These are phyloP conservation scores for Ceratobasidium papillatum DNA, from an alignment of 1,284 basidiomycete species.

Conservation along the genomic window DNA sequence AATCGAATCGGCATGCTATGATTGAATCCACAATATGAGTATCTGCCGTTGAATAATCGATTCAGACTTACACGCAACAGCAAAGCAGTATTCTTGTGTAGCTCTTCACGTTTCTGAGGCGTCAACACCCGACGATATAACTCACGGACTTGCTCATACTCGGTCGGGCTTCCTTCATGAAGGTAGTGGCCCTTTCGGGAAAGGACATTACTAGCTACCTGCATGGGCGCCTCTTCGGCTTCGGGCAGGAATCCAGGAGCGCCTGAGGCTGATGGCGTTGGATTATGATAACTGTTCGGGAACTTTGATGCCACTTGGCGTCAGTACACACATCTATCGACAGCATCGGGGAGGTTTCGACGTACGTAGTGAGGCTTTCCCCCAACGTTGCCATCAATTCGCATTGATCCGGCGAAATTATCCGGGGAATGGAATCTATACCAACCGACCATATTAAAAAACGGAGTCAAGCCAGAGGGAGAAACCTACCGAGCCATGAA, in stretches of 20 bases:
- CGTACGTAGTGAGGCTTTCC: conserved; percentile 49
- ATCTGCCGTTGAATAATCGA: not conserved
- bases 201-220: conserved; percentile 50
- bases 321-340: not conserved
- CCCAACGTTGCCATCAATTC: conserved; percentile 49
- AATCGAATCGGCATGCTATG: conserved; percentile 50
- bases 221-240: conserved; percentile 49
- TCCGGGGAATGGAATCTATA: conserved; percentile 50
- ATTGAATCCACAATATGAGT: not conserved
- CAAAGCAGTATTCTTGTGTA: conserved; percentile 51
- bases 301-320: conserved; percentile 41
- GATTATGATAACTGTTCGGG: conserved; percentile 51
- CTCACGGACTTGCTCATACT: conserved; percentile 51
- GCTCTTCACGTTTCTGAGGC: conserved; percentile 48
- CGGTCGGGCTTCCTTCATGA: conserved; percentile 49
- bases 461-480: not conserved
- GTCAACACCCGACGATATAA: conserved; percentile 50
- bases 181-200: conserved; percentile 49
- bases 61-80: conserved; percentile 47
- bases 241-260: conserved; percentile 49
- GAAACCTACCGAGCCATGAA: conserved; percentile 17
- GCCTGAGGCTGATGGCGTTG: conserved; percentile 46
- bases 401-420: conserved; percentile 51
- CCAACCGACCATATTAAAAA: not conserved
- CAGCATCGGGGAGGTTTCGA: not conserved